Percentiles rank a stretch among this genome's conserved stretches.
Evolutionary conservation across 2,329 filamentous ascomycete species (phyloP).

Genomic region (Dothidotthia symphoricarpi): DNA sequence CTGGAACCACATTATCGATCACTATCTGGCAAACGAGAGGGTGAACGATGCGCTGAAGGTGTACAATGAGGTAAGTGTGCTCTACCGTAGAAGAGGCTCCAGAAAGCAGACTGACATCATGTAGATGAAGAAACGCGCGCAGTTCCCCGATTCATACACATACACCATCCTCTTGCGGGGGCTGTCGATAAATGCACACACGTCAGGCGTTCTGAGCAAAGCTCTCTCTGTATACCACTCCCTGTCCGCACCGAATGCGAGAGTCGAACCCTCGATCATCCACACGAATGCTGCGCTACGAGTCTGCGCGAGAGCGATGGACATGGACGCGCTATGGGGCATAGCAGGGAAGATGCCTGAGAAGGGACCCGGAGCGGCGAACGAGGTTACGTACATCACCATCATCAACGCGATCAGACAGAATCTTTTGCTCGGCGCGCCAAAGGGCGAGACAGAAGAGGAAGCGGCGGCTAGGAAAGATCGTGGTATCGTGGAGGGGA

Average conservation of each 20-base stretch:
- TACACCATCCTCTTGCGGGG: slow-evolving; percentile 82
- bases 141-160: slow-evolving; percentile 76
- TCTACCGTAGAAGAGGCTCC: background rate
- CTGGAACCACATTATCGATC: slow-evolving; percentile 84
- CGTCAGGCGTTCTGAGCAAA: slow-evolving; percentile 61
- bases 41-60: slow-evolving; percentile 69
- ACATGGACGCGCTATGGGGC: slow-evolving; percentile 78
- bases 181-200: slow-evolving; percentile 61
- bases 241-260: slow-evolving; percentile 63
- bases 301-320: slow-evolving; percentile 70
- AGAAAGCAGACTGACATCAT: slow-evolving; percentile 11
- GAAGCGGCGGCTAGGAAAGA: slow-evolving; percentile 31
- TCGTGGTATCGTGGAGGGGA: slow-evolving; percentile 62
- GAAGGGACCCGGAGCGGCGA: slow-evolving; percentile 60
- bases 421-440: slow-evolving; percentile 26
- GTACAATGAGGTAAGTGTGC: slow-evolving; percentile 73
- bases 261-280: slow-evolving; percentile 69
- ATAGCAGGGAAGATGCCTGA: slow-evolving; percentile 71
- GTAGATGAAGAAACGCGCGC: slow-evolving; percentile 88
- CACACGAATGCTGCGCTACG: slow-evolving; percentile 88
- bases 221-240: slow-evolving; percentile 75
- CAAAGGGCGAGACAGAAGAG: slow-evolving; percentile 29
- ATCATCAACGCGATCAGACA: slow-evolving; percentile 72
- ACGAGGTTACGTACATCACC: slow-evolving; percentile 74
- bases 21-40: slow-evolving; percentile 61